Evolutionary conservation across 202 grass and related monocot species (phyloP).

Genomic region (Carex sylvatica): DNA sequence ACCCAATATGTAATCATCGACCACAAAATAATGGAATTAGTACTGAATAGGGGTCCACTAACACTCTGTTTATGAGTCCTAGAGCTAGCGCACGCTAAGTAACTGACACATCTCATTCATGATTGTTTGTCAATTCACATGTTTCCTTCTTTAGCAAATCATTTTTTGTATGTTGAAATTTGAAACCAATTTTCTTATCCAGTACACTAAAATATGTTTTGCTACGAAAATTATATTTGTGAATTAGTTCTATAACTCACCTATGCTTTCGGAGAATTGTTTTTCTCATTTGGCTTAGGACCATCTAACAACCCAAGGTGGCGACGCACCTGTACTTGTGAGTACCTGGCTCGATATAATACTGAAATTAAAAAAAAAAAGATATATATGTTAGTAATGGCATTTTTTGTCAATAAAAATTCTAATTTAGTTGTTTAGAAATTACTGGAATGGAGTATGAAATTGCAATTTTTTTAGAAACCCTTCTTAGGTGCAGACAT

Average conservation of each 20-base stretch:
- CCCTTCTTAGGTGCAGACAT: neutral
- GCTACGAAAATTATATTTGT: neutral
- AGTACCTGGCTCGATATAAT: conserved; percentile 22
- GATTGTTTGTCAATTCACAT: too few relatives aligned
- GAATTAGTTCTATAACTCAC: neutral
- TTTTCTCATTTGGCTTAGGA: neutral
- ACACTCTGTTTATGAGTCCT: too few relatives aligned
- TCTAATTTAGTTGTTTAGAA: neutral
- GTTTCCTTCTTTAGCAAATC: too few relatives aligned
- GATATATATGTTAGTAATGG: neutral
- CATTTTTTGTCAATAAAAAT: neutral
- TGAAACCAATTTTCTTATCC: too few relatives aligned
- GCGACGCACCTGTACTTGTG: neutral
- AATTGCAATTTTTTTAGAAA: neutral
- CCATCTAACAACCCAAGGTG: neutral
- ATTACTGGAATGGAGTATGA: neutral
- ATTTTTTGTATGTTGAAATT: too few relatives aligned
- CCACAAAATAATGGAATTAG: too few relatives aligned
- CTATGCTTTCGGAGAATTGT: neutral
- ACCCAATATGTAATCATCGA: too few relatives aligned
- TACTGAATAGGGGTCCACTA: too few relatives aligned
- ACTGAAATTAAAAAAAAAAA: conserved; percentile 11
- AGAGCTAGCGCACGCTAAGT: too few relatives aligned
- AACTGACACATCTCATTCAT: too few relatives aligned
- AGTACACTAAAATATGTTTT: neutral